phyloP scores from a whole-genome alignment of 345 rosid genomes.

The Eucalyptus decipiens region DNA sequence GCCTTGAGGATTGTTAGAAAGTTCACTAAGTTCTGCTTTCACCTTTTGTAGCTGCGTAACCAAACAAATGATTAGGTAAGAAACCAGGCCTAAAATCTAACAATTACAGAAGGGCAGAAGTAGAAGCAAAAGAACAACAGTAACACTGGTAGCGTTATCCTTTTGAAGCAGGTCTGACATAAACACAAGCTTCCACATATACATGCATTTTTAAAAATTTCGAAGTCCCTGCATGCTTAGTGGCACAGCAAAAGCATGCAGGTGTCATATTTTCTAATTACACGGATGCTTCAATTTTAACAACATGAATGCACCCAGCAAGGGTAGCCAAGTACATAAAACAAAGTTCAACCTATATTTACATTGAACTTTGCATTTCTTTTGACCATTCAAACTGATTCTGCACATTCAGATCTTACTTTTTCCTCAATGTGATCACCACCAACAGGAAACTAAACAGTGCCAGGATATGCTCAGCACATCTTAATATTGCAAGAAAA shows the following conservation, averaged over 20 bases:
- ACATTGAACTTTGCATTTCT: background rate
- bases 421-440: background rate
- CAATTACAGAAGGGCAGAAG: background rate
- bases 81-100: background rate
- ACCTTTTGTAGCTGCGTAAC: conserved; percentile 55
- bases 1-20: conserved; percentile 64
- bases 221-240: background rate
- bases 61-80: background rate
- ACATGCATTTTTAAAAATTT: background rate
- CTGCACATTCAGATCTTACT: background rate
- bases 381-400: background rate
- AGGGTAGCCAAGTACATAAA: background rate
- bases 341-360: background rate
- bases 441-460: background rate
- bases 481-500: background rate
- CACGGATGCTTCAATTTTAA: background rate
- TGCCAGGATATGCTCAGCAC: background rate
- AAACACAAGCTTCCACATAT: background rate
- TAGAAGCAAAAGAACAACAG: background rate
- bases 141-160: background rate
- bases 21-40: conserved; percentile 54
- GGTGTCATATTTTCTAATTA: background rate
- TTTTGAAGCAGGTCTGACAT: background rate
- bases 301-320: background rate
- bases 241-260: background rate